Conservation (phyloP, 225 moss, liverwort and hornwort species). For the Polytrichum commune region DNA sequence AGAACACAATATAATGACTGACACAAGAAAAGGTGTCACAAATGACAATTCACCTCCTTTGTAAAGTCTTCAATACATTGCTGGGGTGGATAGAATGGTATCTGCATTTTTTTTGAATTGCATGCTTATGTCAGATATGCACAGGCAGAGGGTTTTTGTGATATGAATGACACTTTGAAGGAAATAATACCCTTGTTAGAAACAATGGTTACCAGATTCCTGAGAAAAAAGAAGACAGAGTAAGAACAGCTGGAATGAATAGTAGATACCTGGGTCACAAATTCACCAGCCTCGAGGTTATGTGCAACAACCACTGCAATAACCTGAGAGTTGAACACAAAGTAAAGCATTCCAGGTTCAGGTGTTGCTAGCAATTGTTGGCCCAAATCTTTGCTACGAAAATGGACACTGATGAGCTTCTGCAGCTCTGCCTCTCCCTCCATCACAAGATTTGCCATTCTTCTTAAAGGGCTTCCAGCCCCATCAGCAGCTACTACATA, state of each 20-base stretch:
- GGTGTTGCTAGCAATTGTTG: slow-evolving; percentile 45
- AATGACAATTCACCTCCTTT: slow-evolving; percentile 34
- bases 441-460: slow-evolving; percentile 64
- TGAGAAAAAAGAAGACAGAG: slow-evolving; percentile 4
- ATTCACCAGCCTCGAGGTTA: slow-evolving; percentile 84
- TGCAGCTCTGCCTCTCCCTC: slow-evolving; percentile 77
- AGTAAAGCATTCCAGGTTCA: slow-evolving; percentile 92
- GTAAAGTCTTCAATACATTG: slow-evolving; percentile 64
- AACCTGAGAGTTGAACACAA: slow-evolving; percentile 71
- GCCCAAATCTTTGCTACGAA: slow-evolving; percentile 73
- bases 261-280: slow-evolving; percentile 76
- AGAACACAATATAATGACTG: no score
- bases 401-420: slow-evolving; percentile 79
- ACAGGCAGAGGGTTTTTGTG: background rate
- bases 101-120: slow-evolving; percentile 33
- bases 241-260: background rate
- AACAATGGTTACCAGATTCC: no score
- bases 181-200: background rate
- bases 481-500: slow-evolving; percentile 97
- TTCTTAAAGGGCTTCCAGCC: slow-evolving; percentile 74
- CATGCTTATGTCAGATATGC: background rate
- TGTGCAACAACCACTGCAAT: slow-evolving; percentile 95
- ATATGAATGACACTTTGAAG: no score
- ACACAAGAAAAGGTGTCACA: background rate
- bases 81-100: slow-evolving; percentile 90